Conservation (phyloP, 164 flowering plant species). For the Pachysandra terminalis region DNA sequence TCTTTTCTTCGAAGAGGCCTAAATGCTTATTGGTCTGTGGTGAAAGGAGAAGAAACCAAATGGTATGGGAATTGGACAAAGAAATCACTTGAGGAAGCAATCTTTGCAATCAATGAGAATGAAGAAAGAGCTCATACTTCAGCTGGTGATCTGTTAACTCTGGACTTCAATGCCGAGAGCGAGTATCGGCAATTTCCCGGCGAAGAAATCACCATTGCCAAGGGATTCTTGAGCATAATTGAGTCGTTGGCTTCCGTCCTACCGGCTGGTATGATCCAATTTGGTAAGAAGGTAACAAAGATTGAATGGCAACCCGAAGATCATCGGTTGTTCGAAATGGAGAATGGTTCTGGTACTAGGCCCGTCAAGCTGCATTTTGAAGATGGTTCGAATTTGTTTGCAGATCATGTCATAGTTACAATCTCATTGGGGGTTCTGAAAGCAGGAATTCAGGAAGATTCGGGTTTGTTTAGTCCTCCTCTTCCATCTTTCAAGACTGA, state of each 20-base stretch:
- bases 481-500: conserved; percentile 65
- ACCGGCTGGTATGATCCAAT: too few species aligned
- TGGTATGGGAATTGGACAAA: conserved; percentile 39
- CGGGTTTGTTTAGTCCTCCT: conserved; percentile 68
- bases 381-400: too few species aligned
- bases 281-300: conserved; percentile 8
- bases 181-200: conserved; percentile 80
- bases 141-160: conserved; percentile 60
- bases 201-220: conserved; percentile 56
- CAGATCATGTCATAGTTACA: too few species aligned
- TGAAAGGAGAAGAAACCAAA: conserved; percentile 21
- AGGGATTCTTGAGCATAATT: too few species aligned
- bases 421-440: conserved; percentile 31
- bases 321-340: too few species aligned
- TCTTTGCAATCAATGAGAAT: conserved; percentile 73
- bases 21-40: conserved; percentile 43
- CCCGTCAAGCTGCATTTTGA: too few species aligned
- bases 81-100: conserved; percentile 52
- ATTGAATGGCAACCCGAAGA: too few species aligned
- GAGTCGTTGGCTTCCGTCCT: too few species aligned
- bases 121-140: conserved; percentile 83
- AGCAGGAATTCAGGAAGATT: conserved; percentile 41
- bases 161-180: conserved; percentile 80
- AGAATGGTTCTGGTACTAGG: too few species aligned
- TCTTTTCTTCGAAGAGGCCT: conserved; percentile 59